A percentile compares a stretch with the other conserved stretches of the same genome.
These are phyloP conservation scores for Odontarrhena argentea DNA, from an alignment of 345 rosid genomes.

Conservation along the genomic window DNA sequence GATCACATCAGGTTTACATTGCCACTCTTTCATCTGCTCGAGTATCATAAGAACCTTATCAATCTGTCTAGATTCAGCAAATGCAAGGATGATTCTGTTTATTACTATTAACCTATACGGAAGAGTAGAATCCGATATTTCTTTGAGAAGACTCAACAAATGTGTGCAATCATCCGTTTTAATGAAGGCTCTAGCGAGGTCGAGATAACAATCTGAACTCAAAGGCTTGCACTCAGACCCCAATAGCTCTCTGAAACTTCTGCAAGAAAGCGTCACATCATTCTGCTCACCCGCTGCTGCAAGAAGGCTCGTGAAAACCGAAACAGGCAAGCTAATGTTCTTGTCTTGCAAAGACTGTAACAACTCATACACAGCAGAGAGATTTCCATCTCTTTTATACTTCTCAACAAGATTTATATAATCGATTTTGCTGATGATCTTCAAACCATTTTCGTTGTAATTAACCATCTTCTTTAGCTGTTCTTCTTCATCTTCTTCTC, in stretches of 20 bases:
- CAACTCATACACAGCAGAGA: constrained; percentile 52
- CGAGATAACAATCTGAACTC: constrained; percentile 56
- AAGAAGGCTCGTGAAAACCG: constrained; percentile 48
- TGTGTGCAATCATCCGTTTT: constrained; percentile 44
- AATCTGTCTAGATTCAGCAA: constrained; percentile 68
- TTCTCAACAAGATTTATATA: constrained; percentile 39
- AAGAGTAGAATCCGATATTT: constrained; percentile 49
- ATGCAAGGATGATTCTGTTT: constrained; percentile 65
- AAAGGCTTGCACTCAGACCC: constrained; percentile 39
- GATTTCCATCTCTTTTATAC: constrained; percentile 53
- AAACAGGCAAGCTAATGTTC: constrained; percentile 42
- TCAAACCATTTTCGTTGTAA: constrained; percentile 29
- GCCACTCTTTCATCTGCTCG: constrained; percentile 48
- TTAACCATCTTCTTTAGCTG: constrained; percentile 38
- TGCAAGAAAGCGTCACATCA: constrained; percentile 36
- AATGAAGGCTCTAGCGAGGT: constrained; percentile 61
- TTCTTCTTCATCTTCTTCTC: constrained; percentile 37
- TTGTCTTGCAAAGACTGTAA: constrained; percentile 47
- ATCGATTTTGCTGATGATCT: constrained; percentile 40
- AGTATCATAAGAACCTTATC: constrained; percentile 63
- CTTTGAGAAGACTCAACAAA: constrained; percentile 53
- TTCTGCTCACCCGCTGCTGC: constrained; percentile 35
- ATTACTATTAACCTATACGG: constrained; percentile 48
- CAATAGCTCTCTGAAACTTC: constrained; percentile 32
- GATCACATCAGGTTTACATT: constrained; percentile 64